A percentile compares a stretch with the other conserved stretches of the same genome.
Evolutionary conservation across 2,329 filamentous ascomycete genomes (phyloP).

Genomic region (Madurella mycetomatis): DNA sequence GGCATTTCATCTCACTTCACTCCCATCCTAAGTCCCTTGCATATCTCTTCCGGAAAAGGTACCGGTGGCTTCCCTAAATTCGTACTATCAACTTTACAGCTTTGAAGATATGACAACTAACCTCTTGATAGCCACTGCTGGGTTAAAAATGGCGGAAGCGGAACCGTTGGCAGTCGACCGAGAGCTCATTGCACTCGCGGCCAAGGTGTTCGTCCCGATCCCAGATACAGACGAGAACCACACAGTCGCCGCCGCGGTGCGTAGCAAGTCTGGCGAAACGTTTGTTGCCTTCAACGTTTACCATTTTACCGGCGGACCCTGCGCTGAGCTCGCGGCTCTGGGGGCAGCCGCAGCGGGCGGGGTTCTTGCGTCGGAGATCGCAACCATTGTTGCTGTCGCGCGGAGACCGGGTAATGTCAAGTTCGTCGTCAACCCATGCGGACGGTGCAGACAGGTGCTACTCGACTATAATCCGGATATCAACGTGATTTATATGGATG

Average conservation of each 20-base stretch:
- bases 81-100: no score
- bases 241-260: conserved; percentile 10
- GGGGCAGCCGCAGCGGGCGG: conserved; percentile 9
- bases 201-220: background rate
- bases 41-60: no score
- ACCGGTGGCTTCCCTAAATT: no score
- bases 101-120: background rate
- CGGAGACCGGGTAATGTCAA: background rate
- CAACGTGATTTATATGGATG: conserved; percentile 2
- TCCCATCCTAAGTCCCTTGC: no score
- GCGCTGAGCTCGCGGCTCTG: conserved; percentile 11
- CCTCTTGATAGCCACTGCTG: background rate
- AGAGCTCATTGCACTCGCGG: conserved; percentile 2
- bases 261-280: background rate
- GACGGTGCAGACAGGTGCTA: conserved; percentile 11
- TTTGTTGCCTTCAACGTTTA: conserved; percentile 14
- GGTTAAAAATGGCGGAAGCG: background rate
- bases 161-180: background rate
- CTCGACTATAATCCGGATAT: conserved; percentile 13
- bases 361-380: conserved; percentile 4
- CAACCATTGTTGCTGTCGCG: conserved; percentile 10
- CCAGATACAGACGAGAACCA: conserved; percentile 8
- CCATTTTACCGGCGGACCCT: conserved; percentile 12
- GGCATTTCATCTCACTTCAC: no score
- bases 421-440: conserved; percentile 12